Conservation (phyloP, 192 early-diverging fungal species). For the Coemansia erecta region DNA sequence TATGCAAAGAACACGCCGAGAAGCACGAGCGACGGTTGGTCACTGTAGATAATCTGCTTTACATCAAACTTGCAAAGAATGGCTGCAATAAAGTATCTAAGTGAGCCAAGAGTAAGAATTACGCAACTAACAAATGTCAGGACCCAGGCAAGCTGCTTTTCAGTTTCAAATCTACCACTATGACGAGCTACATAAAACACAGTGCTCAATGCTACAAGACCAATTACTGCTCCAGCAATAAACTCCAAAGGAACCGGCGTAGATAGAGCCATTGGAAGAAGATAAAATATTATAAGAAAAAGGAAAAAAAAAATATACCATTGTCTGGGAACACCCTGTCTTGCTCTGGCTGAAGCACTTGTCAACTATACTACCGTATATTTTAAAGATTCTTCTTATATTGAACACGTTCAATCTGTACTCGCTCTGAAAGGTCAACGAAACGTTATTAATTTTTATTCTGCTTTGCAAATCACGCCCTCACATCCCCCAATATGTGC, state of each 20-base stretch:
- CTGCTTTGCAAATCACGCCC: too few relatives aligned
- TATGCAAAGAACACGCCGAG: constrained; percentile 58
- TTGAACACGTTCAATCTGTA: too few relatives aligned
- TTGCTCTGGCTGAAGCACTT: too few relatives aligned
- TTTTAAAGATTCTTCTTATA: too few relatives aligned
- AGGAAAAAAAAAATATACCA: too few relatives aligned
- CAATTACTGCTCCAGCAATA: constrained; percentile 15
- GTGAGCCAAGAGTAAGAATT: constrained; percentile 29
- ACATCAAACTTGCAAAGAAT: constrained; percentile 17
- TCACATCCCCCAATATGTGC: too few relatives aligned
- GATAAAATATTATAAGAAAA: too few relatives aligned
- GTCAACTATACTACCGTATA: too few relatives aligned
- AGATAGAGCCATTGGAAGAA: too few relatives aligned
- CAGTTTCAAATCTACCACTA: constrained; percentile 13
- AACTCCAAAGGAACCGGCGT: constrained; percentile 9
- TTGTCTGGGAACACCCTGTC: too few relatives aligned
- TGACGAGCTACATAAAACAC: constrained; percentile 21
- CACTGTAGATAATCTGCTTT: constrained; percentile 25
- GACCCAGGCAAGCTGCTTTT: constrained; percentile 53
- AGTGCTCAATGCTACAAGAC: constrained; percentile 22
- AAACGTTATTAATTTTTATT: too few relatives aligned
- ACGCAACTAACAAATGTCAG: constrained; percentile 45
- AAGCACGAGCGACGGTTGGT: constrained; percentile 32
- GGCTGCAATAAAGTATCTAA: constrained; percentile 20
- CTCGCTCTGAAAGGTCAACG: too few relatives aligned